Conservation (phyloP, 441 rosid genomes). For the Adansonia madagascariensis region DNA sequence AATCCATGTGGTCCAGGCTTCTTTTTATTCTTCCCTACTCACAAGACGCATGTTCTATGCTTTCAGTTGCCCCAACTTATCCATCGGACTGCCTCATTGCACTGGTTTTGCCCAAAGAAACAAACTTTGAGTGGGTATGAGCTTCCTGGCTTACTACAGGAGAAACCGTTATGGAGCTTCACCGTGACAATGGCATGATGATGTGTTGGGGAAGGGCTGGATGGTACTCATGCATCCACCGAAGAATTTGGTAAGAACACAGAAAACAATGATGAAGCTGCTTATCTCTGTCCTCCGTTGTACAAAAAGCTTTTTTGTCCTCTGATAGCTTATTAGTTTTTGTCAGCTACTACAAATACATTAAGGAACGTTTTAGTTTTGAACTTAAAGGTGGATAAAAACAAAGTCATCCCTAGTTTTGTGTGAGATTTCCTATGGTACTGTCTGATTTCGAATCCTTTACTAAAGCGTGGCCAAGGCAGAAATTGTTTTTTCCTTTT, state of each 20-base stretch:
- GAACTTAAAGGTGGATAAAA: neutral
- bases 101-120: constrained; percentile 85
- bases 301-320: neutral
- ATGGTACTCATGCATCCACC: neutral
- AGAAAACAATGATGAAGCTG: constrained; percentile 2
- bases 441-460: constrained; percentile 3
- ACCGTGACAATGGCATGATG: neutral
- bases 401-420: neutral
- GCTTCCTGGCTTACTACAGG: constrained; percentile 19
- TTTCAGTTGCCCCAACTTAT: constrained; percentile 60
- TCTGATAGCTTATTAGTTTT: neutral
- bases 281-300: neutral
- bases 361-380: neutral
- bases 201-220: neutral
- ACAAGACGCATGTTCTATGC: constrained; percentile 73
- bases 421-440: constrained; percentile 1
- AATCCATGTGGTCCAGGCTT: constrained; percentile 87
- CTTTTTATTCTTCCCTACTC: constrained; percentile 87
- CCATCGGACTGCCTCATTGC: constrained; percentile 70
- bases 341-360: neutral
- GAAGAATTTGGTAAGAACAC: neutral
- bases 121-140: constrained; percentile 68
- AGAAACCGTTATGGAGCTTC: constrained; percentile 9
- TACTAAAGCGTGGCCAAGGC: neutral
- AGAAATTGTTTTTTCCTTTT: neutral